Percentiles rank a stretch among this genome's conserved stretches.
Conservation (phyloP, 179 eudicot species). For the Carnegiea gigantea region DNA sequence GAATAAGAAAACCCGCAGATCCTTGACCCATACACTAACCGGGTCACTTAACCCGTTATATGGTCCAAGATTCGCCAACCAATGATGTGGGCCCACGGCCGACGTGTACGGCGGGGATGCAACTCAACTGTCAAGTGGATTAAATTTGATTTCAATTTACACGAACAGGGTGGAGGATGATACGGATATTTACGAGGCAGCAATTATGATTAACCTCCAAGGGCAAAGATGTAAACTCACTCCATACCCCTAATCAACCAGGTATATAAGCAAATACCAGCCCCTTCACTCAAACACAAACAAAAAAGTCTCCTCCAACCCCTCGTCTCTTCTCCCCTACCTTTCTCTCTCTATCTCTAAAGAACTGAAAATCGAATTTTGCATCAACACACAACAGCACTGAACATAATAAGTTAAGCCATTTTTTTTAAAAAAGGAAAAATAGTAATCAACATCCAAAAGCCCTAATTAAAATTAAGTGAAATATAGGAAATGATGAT, state of each 20-base stretch:
- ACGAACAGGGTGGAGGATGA: not conserved
- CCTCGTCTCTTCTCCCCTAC: not conserved
- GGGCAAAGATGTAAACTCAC: constrained; percentile 9
- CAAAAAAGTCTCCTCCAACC: constrained; percentile 17
- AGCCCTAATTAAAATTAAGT: constrained; percentile 16
- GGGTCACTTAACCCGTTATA: not conserved
- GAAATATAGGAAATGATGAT: constrained; percentile 2
- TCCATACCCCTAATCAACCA: constrained; percentile 10
- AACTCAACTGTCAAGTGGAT: constrained; percentile 30
- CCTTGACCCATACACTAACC: not conserved
- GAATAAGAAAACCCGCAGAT: no score
- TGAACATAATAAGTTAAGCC: no score
- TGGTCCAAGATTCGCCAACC: constrained; percentile 6
- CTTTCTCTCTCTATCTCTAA: not conserved
- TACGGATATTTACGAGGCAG: constrained; percentile 5
- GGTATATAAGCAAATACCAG: not conserved
- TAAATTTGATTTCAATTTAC: constrained; percentile 14
- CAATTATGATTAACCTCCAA: not conserved
- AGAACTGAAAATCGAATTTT: not conserved
- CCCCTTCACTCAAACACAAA: constrained; percentile 6
- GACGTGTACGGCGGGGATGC: constrained; percentile 31
- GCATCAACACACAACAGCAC: no score
- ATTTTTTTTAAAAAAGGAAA: no score
- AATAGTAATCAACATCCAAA: constrained; percentile 5
- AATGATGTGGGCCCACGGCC: not conserved